Evolutionary conservation across 129 eudicot genomes (phyloP).

Genomic region (Lonicera japonica): DNA sequence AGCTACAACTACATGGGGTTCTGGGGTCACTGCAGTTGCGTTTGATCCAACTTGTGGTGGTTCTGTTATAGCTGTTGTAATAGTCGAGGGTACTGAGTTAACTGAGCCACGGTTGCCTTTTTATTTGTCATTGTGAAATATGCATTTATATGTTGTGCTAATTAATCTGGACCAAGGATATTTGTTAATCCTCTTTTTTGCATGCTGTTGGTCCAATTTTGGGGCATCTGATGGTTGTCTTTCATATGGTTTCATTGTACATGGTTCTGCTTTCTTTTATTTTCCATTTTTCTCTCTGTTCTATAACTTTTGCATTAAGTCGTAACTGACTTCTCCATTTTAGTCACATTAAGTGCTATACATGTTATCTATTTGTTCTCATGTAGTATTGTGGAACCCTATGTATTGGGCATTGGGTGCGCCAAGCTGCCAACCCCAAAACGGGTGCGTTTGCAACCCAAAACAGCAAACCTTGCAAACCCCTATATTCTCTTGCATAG

Average conservation of each 20-base stretch:
- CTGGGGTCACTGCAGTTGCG: constrained; percentile 98
- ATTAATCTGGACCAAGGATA: background rate
- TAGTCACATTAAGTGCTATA: no score
- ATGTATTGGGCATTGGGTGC: no score
- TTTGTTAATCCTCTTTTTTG: no score
- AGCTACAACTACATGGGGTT: constrained; percentile 98
- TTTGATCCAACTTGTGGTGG: constrained; percentile 99
- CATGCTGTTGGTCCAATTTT: background rate
- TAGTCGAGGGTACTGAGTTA: constrained; percentile 71
- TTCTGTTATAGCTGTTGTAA: constrained; percentile 86
- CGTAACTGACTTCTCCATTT: background rate
- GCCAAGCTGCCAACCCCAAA: no score
- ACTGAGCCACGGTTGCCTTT: background rate
- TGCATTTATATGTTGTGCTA: constrained; percentile 5
- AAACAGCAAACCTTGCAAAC: no score
- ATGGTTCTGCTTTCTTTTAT: background rate
- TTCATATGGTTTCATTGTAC: no score
- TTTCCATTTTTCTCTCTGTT: background rate
- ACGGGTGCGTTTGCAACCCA: no score
- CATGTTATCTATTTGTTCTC: no score
- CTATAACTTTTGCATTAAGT: background rate
- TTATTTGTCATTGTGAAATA: constrained; percentile 2
- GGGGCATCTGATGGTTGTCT: background rate
- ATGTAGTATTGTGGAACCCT: no score
- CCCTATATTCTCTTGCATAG: no score